These are phyloP conservation scores for Sclerotiophoma versabilis DNA, from an alignment of 2,329 filamentous ascomycete species.

Conservation along the genomic window DNA sequence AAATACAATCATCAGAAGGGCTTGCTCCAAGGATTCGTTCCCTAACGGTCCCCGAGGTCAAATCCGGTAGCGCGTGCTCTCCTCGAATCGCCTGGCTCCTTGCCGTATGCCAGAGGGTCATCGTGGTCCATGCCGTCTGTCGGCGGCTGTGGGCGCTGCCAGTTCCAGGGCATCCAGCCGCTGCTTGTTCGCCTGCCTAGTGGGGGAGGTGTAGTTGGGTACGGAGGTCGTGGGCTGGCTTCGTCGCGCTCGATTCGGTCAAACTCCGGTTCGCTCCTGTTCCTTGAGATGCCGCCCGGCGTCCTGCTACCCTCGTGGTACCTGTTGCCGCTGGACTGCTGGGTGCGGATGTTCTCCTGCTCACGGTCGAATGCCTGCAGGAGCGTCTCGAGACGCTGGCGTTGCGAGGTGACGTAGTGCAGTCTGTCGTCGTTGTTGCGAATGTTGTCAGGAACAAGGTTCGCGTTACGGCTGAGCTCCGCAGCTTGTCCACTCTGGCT, in stretches of 20 bases:
- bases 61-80: constrained; percentile 41
- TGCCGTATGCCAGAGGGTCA: constrained; percentile 46
- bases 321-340: constrained; percentile 52
- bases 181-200: constrained; percentile 42
- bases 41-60: constrained; percentile 43
- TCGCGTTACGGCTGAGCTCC: constrained; percentile 64
- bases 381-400: constrained; percentile 76
- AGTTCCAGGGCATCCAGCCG: constrained; percentile 61
- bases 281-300: constrained; percentile 68
- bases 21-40: constrained; percentile 18
- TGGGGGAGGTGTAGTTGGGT: constrained; percentile 43
- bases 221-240: constrained; percentile 53
- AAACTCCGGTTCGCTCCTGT: constrained; percentile 86
- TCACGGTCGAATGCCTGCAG: constrained; percentile 82
- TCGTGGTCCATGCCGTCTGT: constrained; percentile 26
- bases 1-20: constrained; percentile 6
- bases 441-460: constrained; percentile 75
- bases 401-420: constrained; percentile 78
- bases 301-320: constrained; percentile 50
- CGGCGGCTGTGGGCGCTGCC: constrained; percentile 42
- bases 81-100: constrained; percentile 31
- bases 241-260: constrained; percentile 81
- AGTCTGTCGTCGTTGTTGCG: constrained; percentile 70
- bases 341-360: constrained; percentile 64
- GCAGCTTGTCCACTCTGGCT: constrained; percentile 53